Evolutionary conservation across 352 stramenopile genomes (phyloP).

Genomic region (Pythium biforme): DNA sequence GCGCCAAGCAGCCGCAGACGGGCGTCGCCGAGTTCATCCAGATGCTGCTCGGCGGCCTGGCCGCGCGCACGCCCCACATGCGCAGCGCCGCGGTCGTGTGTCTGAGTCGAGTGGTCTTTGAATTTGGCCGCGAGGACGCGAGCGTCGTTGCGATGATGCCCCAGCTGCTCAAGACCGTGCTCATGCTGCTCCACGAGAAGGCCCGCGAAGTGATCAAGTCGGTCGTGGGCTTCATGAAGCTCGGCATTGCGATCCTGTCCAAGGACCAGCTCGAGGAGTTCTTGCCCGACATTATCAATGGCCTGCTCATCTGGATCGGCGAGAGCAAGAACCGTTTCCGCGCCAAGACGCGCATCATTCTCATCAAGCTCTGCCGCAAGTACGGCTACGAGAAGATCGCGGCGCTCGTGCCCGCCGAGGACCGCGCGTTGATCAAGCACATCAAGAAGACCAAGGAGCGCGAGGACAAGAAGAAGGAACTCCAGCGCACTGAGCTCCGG

Average conservation of each 20-base stretch:
- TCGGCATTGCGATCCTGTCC: slow-evolving; percentile 90
- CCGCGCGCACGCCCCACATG: slow-evolving; percentile 94
- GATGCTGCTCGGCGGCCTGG: slow-evolving; percentile 92
- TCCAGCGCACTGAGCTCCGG: slow-evolving; percentile 46
- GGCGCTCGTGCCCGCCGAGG: slow-evolving; percentile 86
- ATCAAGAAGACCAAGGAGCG: slow-evolving; percentile 95
- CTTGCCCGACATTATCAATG: slow-evolving; percentile 90
- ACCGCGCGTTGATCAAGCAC: slow-evolving; percentile 92
- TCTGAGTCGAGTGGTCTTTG: slow-evolving; percentile 93
- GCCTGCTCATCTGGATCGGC: slow-evolving; percentile 92
- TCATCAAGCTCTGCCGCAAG: slow-evolving; percentile 94
- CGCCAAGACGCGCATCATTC: slow-evolving; percentile 94
- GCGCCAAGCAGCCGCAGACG: slow-evolving; percentile 53
- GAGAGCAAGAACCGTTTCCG: slow-evolving; percentile 95
- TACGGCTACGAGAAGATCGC: slow-evolving; percentile 93
- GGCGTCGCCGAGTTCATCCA: slow-evolving; percentile 90
- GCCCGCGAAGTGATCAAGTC: slow-evolving; percentile 96
- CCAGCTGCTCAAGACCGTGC: slow-evolving; percentile 89
- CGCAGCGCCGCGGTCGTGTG: slow-evolving; percentile 94
- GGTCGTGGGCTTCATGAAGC: slow-evolving; percentile 95
- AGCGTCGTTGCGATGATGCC: slow-evolving; percentile 79
- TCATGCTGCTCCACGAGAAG: slow-evolving; percentile 92
- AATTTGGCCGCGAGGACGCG: slow-evolving; percentile 85
- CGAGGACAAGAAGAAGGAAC: slow-evolving; percentile 81
- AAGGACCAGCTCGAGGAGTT: slow-evolving; percentile 89